Evolutionary conservation across 176 grass and related monocot genomes (phyloP).

Genomic region (Avena eriantha): DNA sequence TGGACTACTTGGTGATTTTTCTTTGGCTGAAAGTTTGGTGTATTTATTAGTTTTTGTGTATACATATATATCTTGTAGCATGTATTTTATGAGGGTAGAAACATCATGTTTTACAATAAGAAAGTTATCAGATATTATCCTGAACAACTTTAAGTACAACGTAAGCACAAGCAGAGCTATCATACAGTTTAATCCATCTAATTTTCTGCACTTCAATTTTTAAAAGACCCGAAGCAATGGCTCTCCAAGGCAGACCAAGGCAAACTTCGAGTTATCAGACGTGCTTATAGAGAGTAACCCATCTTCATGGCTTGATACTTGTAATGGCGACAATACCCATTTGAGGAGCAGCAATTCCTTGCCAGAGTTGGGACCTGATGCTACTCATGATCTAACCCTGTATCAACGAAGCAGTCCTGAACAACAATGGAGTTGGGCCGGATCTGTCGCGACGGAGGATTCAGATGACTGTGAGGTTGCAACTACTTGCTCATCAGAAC

Average conservation of each 20-base stretch:
- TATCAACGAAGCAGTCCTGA: slow-evolving; percentile 61
- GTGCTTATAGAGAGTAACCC: slow-evolving; percentile 18
- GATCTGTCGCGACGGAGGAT: slow-evolving; percentile 66
- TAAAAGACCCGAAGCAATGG: slow-evolving; percentile 33
- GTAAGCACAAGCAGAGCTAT: background rate
- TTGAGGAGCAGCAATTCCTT: slow-evolving; percentile 54
- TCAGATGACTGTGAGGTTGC: slow-evolving; percentile 65
- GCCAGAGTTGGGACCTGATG: slow-evolving; percentile 58
- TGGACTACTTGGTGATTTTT: background rate
- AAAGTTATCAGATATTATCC: background rate
- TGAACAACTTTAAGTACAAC: background rate
- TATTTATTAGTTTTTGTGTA: slow-evolving; percentile 9
- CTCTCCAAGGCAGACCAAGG: slow-evolving; percentile 33
- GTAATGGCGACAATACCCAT: slow-evolving; percentile 33
- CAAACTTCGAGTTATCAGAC: slow-evolving; percentile 40
- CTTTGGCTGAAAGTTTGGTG: background rate
- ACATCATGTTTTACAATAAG: background rate
- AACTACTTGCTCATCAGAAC: slow-evolving; percentile 71
- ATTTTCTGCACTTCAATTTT: slow-evolving; percentile 16
- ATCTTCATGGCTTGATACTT: slow-evolving; percentile 41
- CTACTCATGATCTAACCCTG: slow-evolving; percentile 38
- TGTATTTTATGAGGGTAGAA: background rate
- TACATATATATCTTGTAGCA: background rate
- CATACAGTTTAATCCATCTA: slow-evolving; percentile 17
- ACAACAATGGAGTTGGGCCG: slow-evolving; percentile 48